phyloP scores from a whole-genome alignment of 768 basidiomycete genomes.

The Stropharia rugosoannulata region DNA sequence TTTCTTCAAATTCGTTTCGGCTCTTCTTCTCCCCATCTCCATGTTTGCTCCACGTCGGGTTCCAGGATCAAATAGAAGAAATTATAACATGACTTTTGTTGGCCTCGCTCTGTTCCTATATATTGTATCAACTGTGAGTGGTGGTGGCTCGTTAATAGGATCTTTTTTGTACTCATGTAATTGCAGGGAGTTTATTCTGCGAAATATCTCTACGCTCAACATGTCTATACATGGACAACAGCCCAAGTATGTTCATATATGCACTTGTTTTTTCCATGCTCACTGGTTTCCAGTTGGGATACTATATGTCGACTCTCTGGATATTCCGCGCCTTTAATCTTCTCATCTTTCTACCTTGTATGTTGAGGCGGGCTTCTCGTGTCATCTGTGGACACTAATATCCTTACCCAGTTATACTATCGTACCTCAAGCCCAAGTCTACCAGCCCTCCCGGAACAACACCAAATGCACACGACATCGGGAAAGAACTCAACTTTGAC shows the following conservation, averaged over 20 bases:
- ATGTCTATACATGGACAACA: slow-evolving; percentile 68
- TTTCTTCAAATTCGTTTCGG: slow-evolving; percentile 30
- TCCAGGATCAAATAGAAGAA: slow-evolving; percentile 42
- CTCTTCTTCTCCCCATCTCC: slow-evolving; percentile 62
- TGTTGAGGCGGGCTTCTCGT: slow-evolving; percentile 20
- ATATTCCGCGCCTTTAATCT: slow-evolving; percentile 63
- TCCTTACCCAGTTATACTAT: slow-evolving; percentile 49
- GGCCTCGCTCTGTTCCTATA: slow-evolving; percentile 64
- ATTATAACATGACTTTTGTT: slow-evolving; percentile 75
- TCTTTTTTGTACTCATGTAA: slow-evolving; percentile 1
- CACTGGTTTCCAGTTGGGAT: slow-evolving; percentile 48
- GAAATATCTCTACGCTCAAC: slow-evolving; percentile 79
- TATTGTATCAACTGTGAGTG: slow-evolving; percentile 61
- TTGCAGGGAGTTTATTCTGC: slow-evolving; percentile 64
- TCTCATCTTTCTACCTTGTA: slow-evolving; percentile 68
- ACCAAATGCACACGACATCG: slow-evolving; percentile 43
- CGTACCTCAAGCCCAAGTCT: slow-evolving; percentile 55
- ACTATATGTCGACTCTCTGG: slow-evolving; percentile 74
- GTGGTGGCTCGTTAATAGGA: not conserved
- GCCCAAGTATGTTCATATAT: slow-evolving; percentile 36
- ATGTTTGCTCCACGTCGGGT: slow-evolving; percentile 65
- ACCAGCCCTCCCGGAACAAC: slow-evolving; percentile 21
- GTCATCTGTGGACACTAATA: not conserved
- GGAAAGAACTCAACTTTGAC: slow-evolving; percentile 68
- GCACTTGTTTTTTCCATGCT: not conserved